These are phyloP conservation scores for Caryopteris hybrid DNA, from an alignment of 305 asterid genomes.

Conservation along the genomic window DNA sequence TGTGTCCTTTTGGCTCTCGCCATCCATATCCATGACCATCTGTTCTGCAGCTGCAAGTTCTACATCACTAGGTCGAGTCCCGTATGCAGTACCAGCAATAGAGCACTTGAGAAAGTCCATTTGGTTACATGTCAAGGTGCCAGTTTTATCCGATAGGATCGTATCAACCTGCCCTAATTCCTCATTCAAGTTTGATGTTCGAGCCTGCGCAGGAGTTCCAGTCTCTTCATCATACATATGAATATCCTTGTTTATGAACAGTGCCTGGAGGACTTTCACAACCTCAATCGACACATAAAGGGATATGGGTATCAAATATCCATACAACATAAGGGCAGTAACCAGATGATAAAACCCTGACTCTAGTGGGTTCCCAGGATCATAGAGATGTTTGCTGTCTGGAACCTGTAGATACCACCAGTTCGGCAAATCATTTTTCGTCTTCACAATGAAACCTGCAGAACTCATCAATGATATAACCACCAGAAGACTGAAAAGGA, in stretches of 20 bases:
- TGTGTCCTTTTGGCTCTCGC: slow-evolving; percentile 28
- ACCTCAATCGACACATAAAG: slow-evolving; percentile 69
- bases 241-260: slow-evolving; percentile 54
- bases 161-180: slow-evolving; percentile 66
- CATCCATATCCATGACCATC: slow-evolving; percentile 46
- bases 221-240: slow-evolving; percentile 57
- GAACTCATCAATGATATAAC: slow-evolving; percentile 50
- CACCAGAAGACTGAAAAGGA: slow-evolving; percentile 46
- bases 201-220: slow-evolving; percentile 61
- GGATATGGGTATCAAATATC: slow-evolving; percentile 66
- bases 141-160: slow-evolving; percentile 62
- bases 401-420: slow-evolving; percentile 67
- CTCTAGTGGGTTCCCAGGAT: slow-evolving; percentile 35
- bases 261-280: slow-evolving; percentile 67
- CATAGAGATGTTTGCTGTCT: slow-evolving; percentile 27
- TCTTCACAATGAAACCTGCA: slow-evolving; percentile 41
- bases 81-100: slow-evolving; percentile 51
- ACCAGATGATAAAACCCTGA: slow-evolving; percentile 51
- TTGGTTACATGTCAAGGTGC: slow-evolving; percentile 65
- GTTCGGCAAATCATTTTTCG: slow-evolving; percentile 38
- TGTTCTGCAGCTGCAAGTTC: slow-evolving; percentile 63
- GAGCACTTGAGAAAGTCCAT: slow-evolving; percentile 72
- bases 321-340: slow-evolving; percentile 62
- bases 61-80: slow-evolving; percentile 54
- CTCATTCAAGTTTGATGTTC: slow-evolving; percentile 64